phyloP scores from a whole-genome alignment of 202 grass and related monocot species.

The Cymbopogon flexuosus region DNA sequence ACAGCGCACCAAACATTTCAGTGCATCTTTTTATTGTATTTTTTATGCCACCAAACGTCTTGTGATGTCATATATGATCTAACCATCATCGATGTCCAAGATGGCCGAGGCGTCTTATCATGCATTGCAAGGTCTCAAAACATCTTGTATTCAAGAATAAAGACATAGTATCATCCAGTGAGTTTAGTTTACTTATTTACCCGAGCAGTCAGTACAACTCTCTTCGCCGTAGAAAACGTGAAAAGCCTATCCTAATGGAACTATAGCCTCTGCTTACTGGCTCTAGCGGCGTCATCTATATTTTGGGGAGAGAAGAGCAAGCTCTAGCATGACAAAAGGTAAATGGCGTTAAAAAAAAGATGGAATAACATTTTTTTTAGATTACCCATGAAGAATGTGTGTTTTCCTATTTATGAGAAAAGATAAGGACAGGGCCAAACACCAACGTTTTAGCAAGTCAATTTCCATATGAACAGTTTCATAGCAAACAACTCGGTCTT shows the following conservation, averaged over 20 bases:
- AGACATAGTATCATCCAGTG: neutral
- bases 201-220: neutral
- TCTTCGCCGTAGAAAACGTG: neutral
- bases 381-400: neutral
- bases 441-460: neutral
- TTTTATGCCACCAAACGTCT: conserved; percentile 35
- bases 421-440: neutral
- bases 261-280: too few species aligned
- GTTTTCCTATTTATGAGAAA: neutral
- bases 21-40: conserved; percentile 35
- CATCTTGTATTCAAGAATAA: neutral
- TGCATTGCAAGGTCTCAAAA: neutral
- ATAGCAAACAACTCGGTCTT: neutral
- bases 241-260: too few species aligned
- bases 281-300: too few species aligned
- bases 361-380: neutral
- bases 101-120: neutral
- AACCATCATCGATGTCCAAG: conserved; percentile 6
- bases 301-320: too few species aligned
- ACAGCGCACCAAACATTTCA: conserved; percentile 41
- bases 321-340: too few species aligned
- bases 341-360: too few species aligned
- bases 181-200: too few species aligned
- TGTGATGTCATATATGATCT: conserved; percentile 20
- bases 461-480: neutral